These are phyloP conservation scores for Neofusicoccum umdonicola DNA, from an alignment of 2,329 filamentous ascomycete genomes.

Conservation along the genomic window DNA sequence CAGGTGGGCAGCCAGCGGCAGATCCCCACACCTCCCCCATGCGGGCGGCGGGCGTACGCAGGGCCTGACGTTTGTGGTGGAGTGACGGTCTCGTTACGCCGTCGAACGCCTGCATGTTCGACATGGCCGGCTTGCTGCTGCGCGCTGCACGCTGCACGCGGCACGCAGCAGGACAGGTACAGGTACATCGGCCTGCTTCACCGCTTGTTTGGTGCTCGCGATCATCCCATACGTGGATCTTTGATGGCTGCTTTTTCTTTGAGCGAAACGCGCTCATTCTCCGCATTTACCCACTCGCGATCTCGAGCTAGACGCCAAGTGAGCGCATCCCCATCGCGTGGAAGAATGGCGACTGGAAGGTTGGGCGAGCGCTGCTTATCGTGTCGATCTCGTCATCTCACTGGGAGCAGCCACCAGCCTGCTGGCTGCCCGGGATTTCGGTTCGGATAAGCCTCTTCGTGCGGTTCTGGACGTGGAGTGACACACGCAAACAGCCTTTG, in stretches of 20 bases:
- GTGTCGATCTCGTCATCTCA: background rate
- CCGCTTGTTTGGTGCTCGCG: background rate
- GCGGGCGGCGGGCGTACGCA: background rate
- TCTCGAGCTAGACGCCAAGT: background rate
- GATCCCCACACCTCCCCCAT: background rate
- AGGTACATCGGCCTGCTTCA: background rate
- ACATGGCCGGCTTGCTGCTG: background rate
- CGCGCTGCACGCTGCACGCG: background rate
- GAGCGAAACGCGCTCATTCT: background rate
- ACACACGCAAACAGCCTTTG: background rate
- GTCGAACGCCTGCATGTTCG: background rate
- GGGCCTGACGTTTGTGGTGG: background rate
- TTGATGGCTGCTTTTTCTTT: background rate
- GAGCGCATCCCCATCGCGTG: background rate
- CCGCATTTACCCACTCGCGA: constrained; percentile 1
- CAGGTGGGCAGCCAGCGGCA: background rate
- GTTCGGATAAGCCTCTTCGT: background rate
- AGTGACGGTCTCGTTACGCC: constrained; percentile 7
- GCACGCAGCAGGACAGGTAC: background rate
- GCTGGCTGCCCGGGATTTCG: background rate
- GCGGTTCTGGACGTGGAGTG: background rate
- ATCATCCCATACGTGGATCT: background rate
- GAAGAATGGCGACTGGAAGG: background rate
- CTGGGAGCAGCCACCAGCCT: background rate
- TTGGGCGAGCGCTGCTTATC: background rate